Evolutionary conservation across 2,329 filamentous ascomycete genomes (phyloP).

Genomic region (Dryadomyces quercus-mongolicae): DNA sequence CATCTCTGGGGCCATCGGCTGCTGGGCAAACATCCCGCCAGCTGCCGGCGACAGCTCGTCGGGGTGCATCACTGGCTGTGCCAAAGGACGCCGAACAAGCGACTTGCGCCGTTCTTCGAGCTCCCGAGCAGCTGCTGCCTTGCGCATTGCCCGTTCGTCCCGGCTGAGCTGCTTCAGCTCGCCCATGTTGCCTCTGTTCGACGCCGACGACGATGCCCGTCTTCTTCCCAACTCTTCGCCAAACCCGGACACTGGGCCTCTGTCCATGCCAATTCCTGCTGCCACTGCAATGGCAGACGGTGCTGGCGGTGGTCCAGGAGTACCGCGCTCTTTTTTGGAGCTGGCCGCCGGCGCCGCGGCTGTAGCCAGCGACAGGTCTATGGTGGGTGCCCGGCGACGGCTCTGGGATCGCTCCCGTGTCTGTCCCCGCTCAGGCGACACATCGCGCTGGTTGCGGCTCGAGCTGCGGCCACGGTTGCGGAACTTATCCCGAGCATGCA

Average conservation of each 20-base stretch:
- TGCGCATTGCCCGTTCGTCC: constrained; percentile 52
- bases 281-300: constrained; percentile 11
- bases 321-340: constrained; percentile 16
- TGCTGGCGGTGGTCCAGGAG: constrained; percentile 17
- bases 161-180: constrained; percentile 40
- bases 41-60: neutral
- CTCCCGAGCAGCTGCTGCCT: constrained; percentile 68
- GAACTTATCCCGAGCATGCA: constrained; percentile 43
- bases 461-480: constrained; percentile 38
- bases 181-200: constrained; percentile 22
- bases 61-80: constrained; percentile 69
- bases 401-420: constrained; percentile 16
- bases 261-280: constrained; percentile 4
- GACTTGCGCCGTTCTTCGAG: constrained; percentile 82
- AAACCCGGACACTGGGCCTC: constrained; percentile 14
- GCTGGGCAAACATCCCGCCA: neutral
- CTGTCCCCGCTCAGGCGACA: constrained; percentile 13
- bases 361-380: neutral
- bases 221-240: constrained; percentile 17
- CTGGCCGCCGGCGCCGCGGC: constrained; percentile 1
- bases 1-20: constrained; percentile 13
- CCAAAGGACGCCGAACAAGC: constrained; percentile 66
- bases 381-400: constrained; percentile 7
- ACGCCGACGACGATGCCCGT: constrained; percentile 28
- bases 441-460: constrained; percentile 22